Conservation (phyloP, 345 rosid species). For the Firmiana major region DNA sequence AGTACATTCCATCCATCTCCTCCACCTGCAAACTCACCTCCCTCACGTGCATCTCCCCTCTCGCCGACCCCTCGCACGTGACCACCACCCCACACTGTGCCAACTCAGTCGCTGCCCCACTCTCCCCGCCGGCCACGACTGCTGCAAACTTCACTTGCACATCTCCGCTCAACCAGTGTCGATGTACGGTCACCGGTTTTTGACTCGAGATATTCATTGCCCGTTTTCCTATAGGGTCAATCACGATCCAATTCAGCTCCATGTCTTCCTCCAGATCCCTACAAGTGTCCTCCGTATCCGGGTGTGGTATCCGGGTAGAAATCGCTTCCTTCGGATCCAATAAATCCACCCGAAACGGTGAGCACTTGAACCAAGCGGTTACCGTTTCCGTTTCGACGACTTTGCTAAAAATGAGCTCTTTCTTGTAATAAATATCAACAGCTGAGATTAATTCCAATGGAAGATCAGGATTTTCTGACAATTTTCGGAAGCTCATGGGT, state of each 20-base stretch:
- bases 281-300: slow-evolving; percentile 35
- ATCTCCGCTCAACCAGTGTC: slow-evolving; percentile 78
- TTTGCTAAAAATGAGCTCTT: slow-evolving; percentile 40
- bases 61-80: slow-evolving; percentile 41
- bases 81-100: slow-evolving; percentile 50
- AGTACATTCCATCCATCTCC: slow-evolving; percentile 60
- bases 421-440: slow-evolving; percentile 54
- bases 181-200: slow-evolving; percentile 53
- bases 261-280: slow-evolving; percentile 36
- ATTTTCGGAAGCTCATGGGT: slow-evolving; percentile 12
- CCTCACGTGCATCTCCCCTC: slow-evolving; percentile 62
- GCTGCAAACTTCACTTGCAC: slow-evolving; percentile 49
- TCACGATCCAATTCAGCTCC: slow-evolving; percentile 68
- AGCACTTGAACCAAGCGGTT: slow-evolving; percentile 59
- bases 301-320: slow-evolving; percentile 39
- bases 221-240: slow-evolving; percentile 48
- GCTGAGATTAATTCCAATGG: slow-evolving; percentile 55
- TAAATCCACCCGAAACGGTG: slow-evolving; percentile 72
- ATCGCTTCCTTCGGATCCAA: slow-evolving; percentile 61
- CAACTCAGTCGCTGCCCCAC: slow-evolving; percentile 28
- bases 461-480: slow-evolving; percentile 10
- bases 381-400: slow-evolving; percentile 56
- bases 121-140: slow-evolving; percentile 26
- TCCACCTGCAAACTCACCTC: slow-evolving; percentile 66
- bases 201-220: slow-evolving; percentile 66